Evolutionary conservation across 2,329 filamentous ascomycete genomes (phyloP), one percentile per base, ranked within the genome.

Genomic region (Boeremia exigua): DNA sequence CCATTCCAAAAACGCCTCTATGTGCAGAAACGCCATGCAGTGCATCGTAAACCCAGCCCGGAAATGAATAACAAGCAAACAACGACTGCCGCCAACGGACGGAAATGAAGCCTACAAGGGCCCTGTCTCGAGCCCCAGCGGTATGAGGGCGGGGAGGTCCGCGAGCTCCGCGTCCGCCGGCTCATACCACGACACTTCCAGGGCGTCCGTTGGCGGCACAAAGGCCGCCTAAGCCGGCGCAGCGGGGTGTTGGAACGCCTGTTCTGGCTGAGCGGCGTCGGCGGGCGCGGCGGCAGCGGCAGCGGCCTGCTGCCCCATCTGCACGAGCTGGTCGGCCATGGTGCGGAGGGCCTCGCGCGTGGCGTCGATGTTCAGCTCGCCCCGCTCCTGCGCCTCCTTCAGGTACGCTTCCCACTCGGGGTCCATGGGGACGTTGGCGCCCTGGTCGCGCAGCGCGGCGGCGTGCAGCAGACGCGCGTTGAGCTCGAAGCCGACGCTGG

Each of bases 371-470:
- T 72, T 71, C 34, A 74, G 66, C 46, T 75, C 73, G 52, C 87
- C 87, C 6, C 83, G 80, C 67, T 90, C 88, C 44, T 88, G 83
- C 38, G 84, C 86, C 65, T 87, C 86, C 74, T 90, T 90, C 57
- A 90, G 78, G 84, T 87, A 91, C 71, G 89, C 86, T 72, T 91
- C 88, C 87, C 86, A 90, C 65, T 88, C 87, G 59, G 88, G 86
- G 67, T 90, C 88, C 62, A 90, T 80, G 25, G 85, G 81, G 42
- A 83, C 80, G 14, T 82, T 81, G 59, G 86, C 84, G 38, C 86
- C 86, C 4, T 85, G 83, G 60, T 87, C 85, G 51, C 85, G 83
- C 42, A 84, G 81, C 14, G 86, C 86, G 7, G 85, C 86, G 43
- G 86, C 84, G 56, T 86, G 84, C 46, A 85, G 80, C 23, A 90